Base-by-base conservation (phyloP, 2,329 filamentous ascomycete species). In the Neospermospora avenae region DNA sequence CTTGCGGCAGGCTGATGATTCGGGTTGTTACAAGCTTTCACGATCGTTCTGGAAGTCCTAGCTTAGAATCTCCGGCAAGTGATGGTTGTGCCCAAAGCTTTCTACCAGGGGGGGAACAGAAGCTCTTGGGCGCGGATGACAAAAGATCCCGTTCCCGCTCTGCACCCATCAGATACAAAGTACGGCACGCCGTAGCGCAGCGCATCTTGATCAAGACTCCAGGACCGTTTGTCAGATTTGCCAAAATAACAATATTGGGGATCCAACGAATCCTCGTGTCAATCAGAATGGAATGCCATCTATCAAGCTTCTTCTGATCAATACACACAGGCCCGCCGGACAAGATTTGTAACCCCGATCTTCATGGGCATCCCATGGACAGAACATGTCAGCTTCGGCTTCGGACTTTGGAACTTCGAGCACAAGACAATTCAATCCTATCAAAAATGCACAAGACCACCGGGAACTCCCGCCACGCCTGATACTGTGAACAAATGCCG, bases 21-120 rank as follows among this genome's bases (percentile, higher is more conserved):
- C 39, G 55, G 39, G 20, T 35, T 44, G 11, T 35, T 18, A 25
- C 34, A 56, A 28, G 49, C 57, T 61, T 63, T 55, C 41, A 25
- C 34, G 20, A 51, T 39, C 31, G 42, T 63, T 65, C 61, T 57
- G 37, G 63, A 63, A 65, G 48, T 18, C 34, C 44, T 28, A 57
- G 39, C 44, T 41, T 31, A 10, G 24, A 44, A 37, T 42, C 51
- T 44, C 51, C 46, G 46, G 31, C 35, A 55, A 61, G 62, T 59
- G 60, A 63, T 59, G 59, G 61, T 48, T 62, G 61, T 65, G 63
- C 61, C 63, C 63, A 51, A 65, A 65, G 63, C 63, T 59, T 61
- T 51, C 52, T 4, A 11, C 55, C 28, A 31, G 28, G 28, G 51
- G 37, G 55, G 49, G 10, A n/a, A 18, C n/a, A 11, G 39, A 28